Percentiles rank a stretch among this genome's conserved stretches.
phyloP scores from a whole-genome alignment of 306 rosid species.

The Quercus rubra region DNA sequence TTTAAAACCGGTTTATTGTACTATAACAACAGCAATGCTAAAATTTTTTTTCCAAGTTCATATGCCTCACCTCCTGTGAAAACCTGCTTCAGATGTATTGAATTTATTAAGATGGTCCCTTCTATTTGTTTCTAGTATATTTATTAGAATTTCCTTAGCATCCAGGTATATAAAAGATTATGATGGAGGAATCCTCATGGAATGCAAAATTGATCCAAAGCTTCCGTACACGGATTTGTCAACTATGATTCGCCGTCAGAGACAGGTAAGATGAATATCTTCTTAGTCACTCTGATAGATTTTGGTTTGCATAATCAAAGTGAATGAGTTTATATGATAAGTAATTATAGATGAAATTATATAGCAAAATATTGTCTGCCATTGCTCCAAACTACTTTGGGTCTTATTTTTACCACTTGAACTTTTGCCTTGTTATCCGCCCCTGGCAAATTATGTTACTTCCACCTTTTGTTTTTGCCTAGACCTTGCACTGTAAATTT shows the following conservation, averaged over 20 bases:
- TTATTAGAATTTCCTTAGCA: slow-evolving; percentile 10
- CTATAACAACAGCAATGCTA: too few species aligned
- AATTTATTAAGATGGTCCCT: background rate
- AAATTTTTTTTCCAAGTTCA: too few species aligned
- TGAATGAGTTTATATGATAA: background rate
- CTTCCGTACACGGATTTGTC: slow-evolving; percentile 91
- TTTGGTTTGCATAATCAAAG: slow-evolving; percentile 7
- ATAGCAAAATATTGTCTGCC: background rate
- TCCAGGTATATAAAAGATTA: slow-evolving; percentile 95
- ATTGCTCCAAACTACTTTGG: background rate
- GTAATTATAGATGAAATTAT: background rate
- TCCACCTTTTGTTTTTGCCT: background rate
- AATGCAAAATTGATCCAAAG: slow-evolving; percentile 94
- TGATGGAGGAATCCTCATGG: slow-evolving; percentile 97
- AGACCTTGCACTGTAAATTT: background rate
- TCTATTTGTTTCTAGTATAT: background rate
- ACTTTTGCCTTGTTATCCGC: background rate
- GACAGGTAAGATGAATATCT: slow-evolving; percentile 56
- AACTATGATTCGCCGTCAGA: slow-evolving; percentile 90
- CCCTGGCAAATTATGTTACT: background rate
- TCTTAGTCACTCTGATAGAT: slow-evolving; percentile 2
- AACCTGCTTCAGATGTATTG: background rate
- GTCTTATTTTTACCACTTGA: background rate
- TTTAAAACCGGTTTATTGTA: background rate
- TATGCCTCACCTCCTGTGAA: background rate